A percentile compares a stretch with the other conserved stretches of the same genome.
Evolutionary conservation across 179 eudicot genomes (phyloP).

Genomic region (Silene noctiflora): DNA sequence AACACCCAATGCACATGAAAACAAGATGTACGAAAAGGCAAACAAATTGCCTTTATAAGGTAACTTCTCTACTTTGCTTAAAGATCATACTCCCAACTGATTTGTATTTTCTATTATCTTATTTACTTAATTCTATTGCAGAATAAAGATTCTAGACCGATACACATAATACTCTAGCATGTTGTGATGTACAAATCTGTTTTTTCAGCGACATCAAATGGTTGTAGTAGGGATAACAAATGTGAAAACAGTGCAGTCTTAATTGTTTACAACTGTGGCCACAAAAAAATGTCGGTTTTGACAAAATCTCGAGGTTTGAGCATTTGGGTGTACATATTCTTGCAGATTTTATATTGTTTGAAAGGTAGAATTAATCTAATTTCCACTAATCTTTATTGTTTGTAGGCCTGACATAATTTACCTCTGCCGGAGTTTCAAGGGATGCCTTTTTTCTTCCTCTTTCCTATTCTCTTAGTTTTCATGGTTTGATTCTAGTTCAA

Average conservation of each 20-base stretch:
- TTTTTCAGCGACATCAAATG: neutral
- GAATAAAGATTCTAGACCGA: slow-evolving; percentile 33
- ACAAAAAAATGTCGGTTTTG: neutral
- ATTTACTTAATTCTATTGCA: slow-evolving; percentile 19
- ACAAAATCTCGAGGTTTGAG: slow-evolving; percentile 16
- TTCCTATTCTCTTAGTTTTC: too few relatives aligned
- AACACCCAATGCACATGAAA: neutral
- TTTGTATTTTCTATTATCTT: neutral
- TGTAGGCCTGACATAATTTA: too few relatives aligned
- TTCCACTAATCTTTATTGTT: too few relatives aligned
- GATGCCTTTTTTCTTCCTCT: too few relatives aligned
- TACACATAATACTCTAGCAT: slow-evolving; percentile 27
- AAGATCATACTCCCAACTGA: slow-evolving; percentile 2
- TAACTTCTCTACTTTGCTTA: neutral
- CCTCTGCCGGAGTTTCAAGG: too few relatives aligned
- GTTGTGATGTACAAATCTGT: slow-evolving; percentile 21
- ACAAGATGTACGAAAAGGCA: slow-evolving; percentile 1
- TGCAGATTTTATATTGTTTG: slow-evolving; percentile 33
- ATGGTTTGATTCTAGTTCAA: too few relatives aligned
- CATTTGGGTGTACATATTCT: slow-evolving; percentile 12
- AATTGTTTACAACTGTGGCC: neutral
- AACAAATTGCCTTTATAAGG: slow-evolving; percentile 21
- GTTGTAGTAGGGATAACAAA: slow-evolving; percentile 2
- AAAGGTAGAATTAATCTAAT: too few relatives aligned
- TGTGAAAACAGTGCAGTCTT: neutral